Evolutionary conservation across 73 alveolate genomes (phyloP).

Genomic region (Symbiodinium pilosum): DNA sequence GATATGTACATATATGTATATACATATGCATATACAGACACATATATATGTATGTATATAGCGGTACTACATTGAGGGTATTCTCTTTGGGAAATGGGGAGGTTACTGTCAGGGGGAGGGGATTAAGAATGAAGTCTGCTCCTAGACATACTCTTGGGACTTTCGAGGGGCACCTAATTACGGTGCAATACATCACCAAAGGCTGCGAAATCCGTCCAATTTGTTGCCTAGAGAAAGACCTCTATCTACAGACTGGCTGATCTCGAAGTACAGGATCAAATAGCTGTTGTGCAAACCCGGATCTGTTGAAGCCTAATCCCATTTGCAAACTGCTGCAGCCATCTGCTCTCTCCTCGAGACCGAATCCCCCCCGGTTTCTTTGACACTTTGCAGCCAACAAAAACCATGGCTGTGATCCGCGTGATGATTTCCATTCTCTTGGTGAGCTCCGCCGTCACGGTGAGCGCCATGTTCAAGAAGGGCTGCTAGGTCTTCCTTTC

Average conservation of each 20-base stretch:
- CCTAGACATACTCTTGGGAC: not conserved
- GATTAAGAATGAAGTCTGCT: not conserved
- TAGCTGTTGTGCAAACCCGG: too few species aligned
- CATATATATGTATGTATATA: too few species aligned
- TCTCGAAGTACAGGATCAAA: too few species aligned
- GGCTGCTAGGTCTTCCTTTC: too few species aligned
- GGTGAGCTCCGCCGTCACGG: not conserved
- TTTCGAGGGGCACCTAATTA: not conserved
- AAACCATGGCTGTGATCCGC: conserved; percentile 11
- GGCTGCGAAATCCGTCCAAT: too few species aligned
- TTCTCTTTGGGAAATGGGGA: not conserved
- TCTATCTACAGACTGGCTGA: too few species aligned
- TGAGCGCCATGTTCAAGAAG: conserved; percentile 9
- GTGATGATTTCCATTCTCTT: not conserved
- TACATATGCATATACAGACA: too few species aligned
- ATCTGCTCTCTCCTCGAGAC: not conserved
- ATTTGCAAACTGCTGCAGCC: not conserved
- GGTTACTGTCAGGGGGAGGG: too few species aligned
- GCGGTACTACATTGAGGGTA: not conserved
- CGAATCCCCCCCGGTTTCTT: conserved; percentile 5
- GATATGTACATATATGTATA: too few species aligned
- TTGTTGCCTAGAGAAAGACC: too few species aligned
- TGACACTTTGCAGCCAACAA: not conserved
- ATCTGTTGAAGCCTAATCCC: too few species aligned
- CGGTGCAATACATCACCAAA: too few species aligned